Base-by-base conservation (phyloP, 345 rosid genomes). In the Arabis alpina region DNA sequence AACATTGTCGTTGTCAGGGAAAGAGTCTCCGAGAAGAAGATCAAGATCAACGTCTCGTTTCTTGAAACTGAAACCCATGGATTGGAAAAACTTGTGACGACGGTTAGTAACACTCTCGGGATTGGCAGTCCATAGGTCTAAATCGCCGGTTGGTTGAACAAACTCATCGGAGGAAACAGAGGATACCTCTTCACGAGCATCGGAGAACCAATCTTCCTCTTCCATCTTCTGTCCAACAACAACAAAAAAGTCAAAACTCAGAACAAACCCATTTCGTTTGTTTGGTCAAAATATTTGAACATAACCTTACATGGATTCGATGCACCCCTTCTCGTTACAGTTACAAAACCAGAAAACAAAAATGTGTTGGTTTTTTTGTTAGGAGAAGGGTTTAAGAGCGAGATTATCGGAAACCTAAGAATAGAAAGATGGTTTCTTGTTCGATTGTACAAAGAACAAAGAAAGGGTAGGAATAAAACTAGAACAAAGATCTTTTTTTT, bases 51-150 rank as follows among this genome's bases (percentile, higher is more conserved):
- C 24, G 50, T 54, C 69, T 68, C 74, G 27, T 48, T 70, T 76
- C 19, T 71, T 76, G 68, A 76, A 76, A 56, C 79, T 76, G 52
- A 76, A 76, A 0, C 79, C 79, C 79, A 76, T 76, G 8, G 75
- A 41, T 63, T 70, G 66, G 25, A 76, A 76, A 52, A 85, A 85
- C 79, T 63, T 76, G 10, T 61, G 44, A 12, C 91, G 88, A 8
- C 92, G 86, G 47, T 80, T 87, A 30, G 51, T 45, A 68, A 86
- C 83, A 66, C 90, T 90, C 67, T 75, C 85, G 0, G 83, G 90
- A 60, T 72, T 77, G 66, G 9, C 74, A 39, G 64, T 74, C 97
- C 97, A 88, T 54, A 80, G 16, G 14, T 83, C 86, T 27, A 74
- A 79, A 44, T 49, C 72, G 25, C 44, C 66, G 3, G 28, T 54